Evolutionary conservation across 371 early-diverging fungal species (phyloP).

Genomic region (Mucor sp.): DNA sequence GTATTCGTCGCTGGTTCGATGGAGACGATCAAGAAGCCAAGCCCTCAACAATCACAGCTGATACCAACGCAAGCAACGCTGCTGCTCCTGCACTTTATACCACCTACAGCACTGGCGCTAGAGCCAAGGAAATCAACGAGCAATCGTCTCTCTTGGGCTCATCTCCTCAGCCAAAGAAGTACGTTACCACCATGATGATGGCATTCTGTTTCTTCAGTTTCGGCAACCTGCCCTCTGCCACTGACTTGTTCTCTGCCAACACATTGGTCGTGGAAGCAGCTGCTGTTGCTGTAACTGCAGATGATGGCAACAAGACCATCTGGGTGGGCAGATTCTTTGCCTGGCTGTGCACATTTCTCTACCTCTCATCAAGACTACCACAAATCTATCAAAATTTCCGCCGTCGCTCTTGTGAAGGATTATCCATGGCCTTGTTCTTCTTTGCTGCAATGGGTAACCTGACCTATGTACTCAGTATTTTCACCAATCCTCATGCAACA

Average conservation of each 20-base stretch:
- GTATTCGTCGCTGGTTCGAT: conserved; percentile 38
- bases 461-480: conserved; percentile 67
- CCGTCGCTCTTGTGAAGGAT: conserved; percentile 65
- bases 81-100: conserved; percentile 5
- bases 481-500: conserved; percentile 56
- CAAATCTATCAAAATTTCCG: conserved; percentile 67
- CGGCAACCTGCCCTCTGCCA: background rate
- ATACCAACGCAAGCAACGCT: background rate
- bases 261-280: background rate
- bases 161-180: conserved; percentile 18
- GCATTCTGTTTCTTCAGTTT: conserved; percentile 16
- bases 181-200: conserved; percentile 19
- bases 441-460: conserved; percentile 75
- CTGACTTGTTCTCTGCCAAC: conserved; percentile 4
- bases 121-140: conserved; percentile 17
- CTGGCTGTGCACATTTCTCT: conserved; percentile 69
- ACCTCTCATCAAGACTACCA: conserved; percentile 68
- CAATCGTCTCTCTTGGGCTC: conserved; percentile 15
- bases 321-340: conserved; percentile 66
- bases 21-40: conserved; percentile 18
- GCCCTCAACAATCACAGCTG: background rate
- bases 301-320: conserved; percentile 12
- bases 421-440: conserved; percentile 70
- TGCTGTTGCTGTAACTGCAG: background rate
- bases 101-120: conserved; percentile 1